Percentiles rank a stretch among this genome's conserved stretches.
Conservation (phyloP, 305 asterid genomes). For the Fraxinus platypoda region DNA sequence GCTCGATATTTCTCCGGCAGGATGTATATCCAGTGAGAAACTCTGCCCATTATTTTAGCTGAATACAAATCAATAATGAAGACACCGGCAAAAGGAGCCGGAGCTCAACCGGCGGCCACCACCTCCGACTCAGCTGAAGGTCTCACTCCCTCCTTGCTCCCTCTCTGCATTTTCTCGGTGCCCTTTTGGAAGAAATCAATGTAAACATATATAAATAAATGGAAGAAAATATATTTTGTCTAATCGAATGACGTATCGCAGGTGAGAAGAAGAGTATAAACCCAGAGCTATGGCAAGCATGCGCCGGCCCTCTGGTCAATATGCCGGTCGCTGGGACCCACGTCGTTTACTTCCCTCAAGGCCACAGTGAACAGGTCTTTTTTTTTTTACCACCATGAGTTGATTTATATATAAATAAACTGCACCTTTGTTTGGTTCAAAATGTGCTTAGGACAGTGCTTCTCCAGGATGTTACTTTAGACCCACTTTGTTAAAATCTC, state of each 20-base stretch:
- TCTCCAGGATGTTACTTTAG: background rate
- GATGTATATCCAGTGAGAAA: slow-evolving; percentile 21
- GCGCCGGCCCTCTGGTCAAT: slow-evolving; percentile 95
- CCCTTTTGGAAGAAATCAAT: background rate
- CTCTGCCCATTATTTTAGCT: background rate
- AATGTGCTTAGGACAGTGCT: background rate
- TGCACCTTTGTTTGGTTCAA: background rate
- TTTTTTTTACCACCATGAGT: background rate
- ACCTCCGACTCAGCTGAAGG: slow-evolving; percentile 41
- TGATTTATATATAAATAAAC: background rate
- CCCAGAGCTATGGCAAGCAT: slow-evolving; percentile 91
- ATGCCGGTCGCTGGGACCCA: slow-evolving; percentile 96
- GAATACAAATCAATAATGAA: slow-evolving; percentile 28
- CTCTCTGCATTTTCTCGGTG: background rate
- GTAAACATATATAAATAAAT: background rate
- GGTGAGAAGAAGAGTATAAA: slow-evolving; percentile 65
- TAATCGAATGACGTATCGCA: background rate
- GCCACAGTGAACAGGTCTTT: slow-evolving; percentile 91
- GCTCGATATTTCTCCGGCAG: slow-evolving; percentile 9
- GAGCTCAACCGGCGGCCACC: slow-evolving; percentile 29
- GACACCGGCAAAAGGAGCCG: slow-evolving; percentile 32
- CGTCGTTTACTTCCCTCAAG: slow-evolving; percentile 98
- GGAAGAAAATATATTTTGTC: background rate
- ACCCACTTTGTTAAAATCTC: background rate
- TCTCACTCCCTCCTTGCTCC: background rate